Evolutionary conservation across 805 yeast genomes (phyloP).

Genomic region (Schwanniomyces yamadae): DNA sequence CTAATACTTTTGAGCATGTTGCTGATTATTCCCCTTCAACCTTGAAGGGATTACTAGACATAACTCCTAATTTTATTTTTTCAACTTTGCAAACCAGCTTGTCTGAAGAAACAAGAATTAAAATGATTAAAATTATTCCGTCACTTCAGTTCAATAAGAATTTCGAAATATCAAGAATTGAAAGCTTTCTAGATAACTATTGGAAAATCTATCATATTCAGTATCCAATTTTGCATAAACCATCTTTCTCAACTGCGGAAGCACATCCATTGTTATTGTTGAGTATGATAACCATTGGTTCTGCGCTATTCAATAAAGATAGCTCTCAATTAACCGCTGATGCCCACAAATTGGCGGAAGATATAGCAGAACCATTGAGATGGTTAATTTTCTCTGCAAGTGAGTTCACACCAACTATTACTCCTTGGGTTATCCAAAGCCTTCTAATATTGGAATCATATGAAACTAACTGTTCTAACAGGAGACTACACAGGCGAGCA

Average conservation of each 20-base stretch:
- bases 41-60: constrained; percentile 5
- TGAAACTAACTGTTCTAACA: constrained; percentile 64
- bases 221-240: constrained; percentile 55
- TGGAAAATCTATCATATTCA: constrained; percentile 59
- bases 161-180: constrained; percentile 7
- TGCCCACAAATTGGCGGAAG: constrained; percentile 36
- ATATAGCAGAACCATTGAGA: constrained; percentile 57
- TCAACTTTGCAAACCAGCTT: constrained; percentile 2
- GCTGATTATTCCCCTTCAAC: constrained; percentile 8
- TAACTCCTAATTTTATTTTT: constrained; percentile 5
- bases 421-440: constrained; percentile 70
- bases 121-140: constrained; percentile 6
- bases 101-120: not conserved
- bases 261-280: constrained; percentile 50
- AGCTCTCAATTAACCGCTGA: not conserved
- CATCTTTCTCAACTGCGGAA: constrained; percentile 49
- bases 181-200: constrained; percentile 27
- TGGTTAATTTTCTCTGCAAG: constrained; percentile 64
- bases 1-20: not conserved
- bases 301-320: constrained; percentile 20
- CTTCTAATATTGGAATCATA: constrained; percentile 65
- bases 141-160: constrained; percentile 3
- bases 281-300: constrained; percentile 56
- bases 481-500: constrained; percentile 72
- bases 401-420: constrained; percentile 71